phyloP scores from a whole-genome alignment of 2,329 filamentous ascomycete genomes.

The Fusarium domesticum region DNA sequence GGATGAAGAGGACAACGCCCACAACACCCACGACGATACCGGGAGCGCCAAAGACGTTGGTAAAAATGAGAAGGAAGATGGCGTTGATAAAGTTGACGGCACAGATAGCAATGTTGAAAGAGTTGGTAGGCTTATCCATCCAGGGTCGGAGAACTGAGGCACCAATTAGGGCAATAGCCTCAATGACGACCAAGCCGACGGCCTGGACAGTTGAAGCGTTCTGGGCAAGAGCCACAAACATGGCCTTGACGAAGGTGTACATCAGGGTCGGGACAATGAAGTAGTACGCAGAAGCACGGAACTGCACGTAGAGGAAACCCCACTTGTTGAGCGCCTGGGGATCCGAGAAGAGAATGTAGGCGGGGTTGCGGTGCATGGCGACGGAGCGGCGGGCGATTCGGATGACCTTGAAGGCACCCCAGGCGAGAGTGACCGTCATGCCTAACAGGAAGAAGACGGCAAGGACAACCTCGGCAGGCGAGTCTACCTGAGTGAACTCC shows the following conservation, averaged over 20 bases:
- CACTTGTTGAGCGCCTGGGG: conserved; percentile 94
- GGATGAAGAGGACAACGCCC: conserved; percentile 83
- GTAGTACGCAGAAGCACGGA: conserved; percentile 93
- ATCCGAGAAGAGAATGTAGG: conserved; percentile 95
- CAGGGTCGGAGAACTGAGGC: conserved; percentile 82
- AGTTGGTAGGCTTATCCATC: conserved; percentile 99
- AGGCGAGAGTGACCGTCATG: conserved; percentile 72
- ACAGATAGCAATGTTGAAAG: conserved; percentile 91
- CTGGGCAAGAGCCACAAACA: conserved; percentile 85
- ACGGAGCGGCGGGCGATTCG: conserved; percentile 85
- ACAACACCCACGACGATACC: conserved; percentile 81
- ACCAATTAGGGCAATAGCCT: conserved; percentile 72
- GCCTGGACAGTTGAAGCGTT: conserved; percentile 69
- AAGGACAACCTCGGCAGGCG: conserved; percentile 78
- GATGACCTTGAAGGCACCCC: conserved; percentile 88
- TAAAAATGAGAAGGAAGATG: conserved; percentile 87
- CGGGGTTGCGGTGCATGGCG: conserved; percentile 89
- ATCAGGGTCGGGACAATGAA: conserved; percentile 78
- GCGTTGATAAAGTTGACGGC: conserved; percentile 88
- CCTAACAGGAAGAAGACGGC: conserved; percentile 87
- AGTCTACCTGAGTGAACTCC: conserved; percentile 87
- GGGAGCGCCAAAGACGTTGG: conserved; percentile 79
- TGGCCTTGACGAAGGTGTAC: conserved; percentile 81
- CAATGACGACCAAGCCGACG: conserved; percentile 77
- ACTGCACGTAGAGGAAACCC: conserved; percentile 97